phyloP scores from a whole-genome alignment of 2,329 filamentous ascomycete species.

The Alternaria dauci region DNA sequence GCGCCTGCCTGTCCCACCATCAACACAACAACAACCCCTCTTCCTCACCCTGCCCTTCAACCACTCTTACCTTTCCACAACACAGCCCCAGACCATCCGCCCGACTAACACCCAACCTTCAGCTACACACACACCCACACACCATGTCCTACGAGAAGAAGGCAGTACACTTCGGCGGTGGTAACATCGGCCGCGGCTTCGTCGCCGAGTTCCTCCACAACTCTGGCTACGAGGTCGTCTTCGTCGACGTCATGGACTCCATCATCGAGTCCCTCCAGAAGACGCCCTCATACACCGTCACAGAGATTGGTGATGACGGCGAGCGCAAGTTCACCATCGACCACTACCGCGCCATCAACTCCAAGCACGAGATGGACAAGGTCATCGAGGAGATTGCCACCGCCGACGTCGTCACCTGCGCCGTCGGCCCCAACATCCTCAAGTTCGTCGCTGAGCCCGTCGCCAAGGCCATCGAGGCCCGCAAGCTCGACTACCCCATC shows the following conservation, averaged over 20 bases:
- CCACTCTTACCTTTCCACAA: slow-evolving; percentile 3
- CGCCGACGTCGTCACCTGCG: slow-evolving; percentile 93
- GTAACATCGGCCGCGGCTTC: slow-evolving; percentile 62
- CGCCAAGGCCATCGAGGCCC: slow-evolving; percentile 87
- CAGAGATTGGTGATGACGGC: slow-evolving; percentile 87
- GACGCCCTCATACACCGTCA: slow-evolving; percentile 83
- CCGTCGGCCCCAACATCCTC: slow-evolving; percentile 94
- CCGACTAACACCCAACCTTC: slow-evolving; percentile 28
- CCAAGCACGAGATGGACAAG: slow-evolving; percentile 80
- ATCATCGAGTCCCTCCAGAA: slow-evolving; percentile 83
- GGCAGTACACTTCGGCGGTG: slow-evolving; percentile 62
- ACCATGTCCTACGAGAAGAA: slow-evolving; percentile 56
- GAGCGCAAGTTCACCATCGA: slow-evolving; percentile 83
- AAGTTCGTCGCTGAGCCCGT: slow-evolving; percentile 96
- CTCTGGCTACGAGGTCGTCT: slow-evolving; percentile 94
- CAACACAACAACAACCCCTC: slow-evolving; percentile 12
- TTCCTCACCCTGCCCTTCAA: slow-evolving; percentile 9
- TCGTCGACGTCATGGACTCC: slow-evolving; percentile 88
- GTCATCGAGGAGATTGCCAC: slow-evolving; percentile 85
- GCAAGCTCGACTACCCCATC: slow-evolving; percentile 72
- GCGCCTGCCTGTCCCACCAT: slow-evolving; percentile 19
- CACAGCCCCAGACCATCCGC: slow-evolving; percentile 9
- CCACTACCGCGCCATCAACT: slow-evolving; percentile 98
- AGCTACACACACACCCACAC: slow-evolving; percentile 19
- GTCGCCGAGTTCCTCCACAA: slow-evolving; percentile 79